Base-by-base conservation (phyloP, 179 eudicot species). In the Kewa caespitosa region DNA sequence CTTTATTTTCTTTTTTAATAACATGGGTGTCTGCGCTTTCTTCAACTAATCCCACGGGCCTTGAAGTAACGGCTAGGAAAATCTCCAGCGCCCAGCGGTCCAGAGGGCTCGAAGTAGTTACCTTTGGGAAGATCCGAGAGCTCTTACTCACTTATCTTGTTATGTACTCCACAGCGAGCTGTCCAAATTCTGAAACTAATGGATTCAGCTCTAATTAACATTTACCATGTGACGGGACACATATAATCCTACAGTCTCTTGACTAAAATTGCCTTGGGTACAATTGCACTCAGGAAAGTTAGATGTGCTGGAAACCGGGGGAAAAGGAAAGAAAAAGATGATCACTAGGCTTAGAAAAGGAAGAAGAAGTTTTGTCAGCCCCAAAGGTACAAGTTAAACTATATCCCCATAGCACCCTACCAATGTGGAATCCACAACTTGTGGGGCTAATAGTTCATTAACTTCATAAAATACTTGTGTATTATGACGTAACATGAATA, bases 371-470 rank as follows among this genome's bases (percentile, higher is more conserved):
- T 28, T 67, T 54, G 75, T 74, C 76, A 62, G 79, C 50, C 38
- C 17, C 22, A 43, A 33, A 62, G 41, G 63, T 30, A 43, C 27
- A 31, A 72, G 46, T 62, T 48, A 17, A 77, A 46, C 43, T 66
- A 70, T 71, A 25, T 62, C 17, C 65, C 36, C 55, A 32, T 38
- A 73, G n/a, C 74, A 39, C 31, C 57, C 67, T 34, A 48, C 67
- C 72, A 78, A 78, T 69, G 74, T 78, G 84, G 55, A 64, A 33
- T 69, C 78, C 62, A 76, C 28, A 42, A 60, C 22, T 48, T 38
- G 76, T 69, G 54, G 76, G 79, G 70, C 67, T 69, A 52, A 73
- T 54, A 36, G 76, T 60, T 68, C 78, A 72, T 48, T 60, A 34
- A 36, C 38, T 67, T 65, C 54, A 61, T 67, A 61, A 34, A 59